Evolutionary conservation across 2,329 filamentous ascomycete genomes (phyloP), one percentile per base, ranked within the genome.

Genomic region (Xylariaceae sp.): DNA sequence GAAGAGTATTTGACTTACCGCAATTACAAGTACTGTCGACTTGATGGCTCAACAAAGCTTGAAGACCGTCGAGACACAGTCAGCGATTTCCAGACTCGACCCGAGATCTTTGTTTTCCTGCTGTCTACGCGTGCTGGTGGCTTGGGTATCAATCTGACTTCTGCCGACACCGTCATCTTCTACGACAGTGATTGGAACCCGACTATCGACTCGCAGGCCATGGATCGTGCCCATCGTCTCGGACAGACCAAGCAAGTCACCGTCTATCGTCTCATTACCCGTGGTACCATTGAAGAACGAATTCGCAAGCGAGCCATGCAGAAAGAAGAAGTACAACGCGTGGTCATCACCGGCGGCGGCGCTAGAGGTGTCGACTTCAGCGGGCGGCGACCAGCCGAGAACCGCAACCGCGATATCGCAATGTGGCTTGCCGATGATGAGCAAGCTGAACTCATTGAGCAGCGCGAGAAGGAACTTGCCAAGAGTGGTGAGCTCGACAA

Each of bases 151-250:
- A 99, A 99, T 66, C 75, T 99, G 59, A 97, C 94, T 6, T 87
- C 89, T 45, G 94, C 94, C 17, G 94, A 99, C 68, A 99, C 94
- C 0, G 94, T 99, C 71, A 97, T 99, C 71, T 99, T 99, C 75
- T 99, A 99, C 78, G 94, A 99, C 68, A 95, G 90, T 11, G 94
- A 99, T 69, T 99, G 94, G 94, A 99, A 99, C 68, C 94, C 94
- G 0, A 97, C 94, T 3, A 97, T 97, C 64, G 94, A 99, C 68
- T 95, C 89, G 46, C 94, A 99, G 69, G 94, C 94, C 70, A 97
- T 97, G 94, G 94, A 99, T 70, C 88, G 94, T 69, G 94, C 94
- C 11, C 94, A 99, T 82, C 89, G 94, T 81, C 82, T 99, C 33
- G 94, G 94, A 44, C 92, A 99, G 70, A 97, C 92, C 2, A 83